Base-by-base conservation (phyloP, 495 filamentous ascomycete species). In the Penicillium mononematosum region DNA sequence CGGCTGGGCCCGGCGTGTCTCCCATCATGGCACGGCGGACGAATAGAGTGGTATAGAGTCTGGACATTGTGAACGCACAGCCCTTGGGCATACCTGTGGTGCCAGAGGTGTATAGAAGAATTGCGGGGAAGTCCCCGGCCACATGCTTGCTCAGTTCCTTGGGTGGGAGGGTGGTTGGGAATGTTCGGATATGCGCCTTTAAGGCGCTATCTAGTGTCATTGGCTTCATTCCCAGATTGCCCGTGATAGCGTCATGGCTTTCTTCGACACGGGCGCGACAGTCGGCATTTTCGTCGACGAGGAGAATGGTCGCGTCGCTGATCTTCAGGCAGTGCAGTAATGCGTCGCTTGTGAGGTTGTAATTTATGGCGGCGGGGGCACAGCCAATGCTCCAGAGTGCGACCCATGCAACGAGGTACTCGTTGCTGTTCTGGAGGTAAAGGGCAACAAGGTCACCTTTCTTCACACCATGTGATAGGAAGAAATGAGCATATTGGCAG, bases 291-390 rank as follows among this genome's bases (percentile, higher is more conserved):
- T 81, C 83, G 61, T 91, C 89, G 10, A 89, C 85, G 29, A 93
- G 59, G 8, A 90, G 61, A 14, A 90, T 47, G 61, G 77, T 85
- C 10, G 82, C 75, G 5, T 75, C 78, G 24, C 79, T 78, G 44
- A 91, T 74, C 55, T 77, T 80, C 58, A 93, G 58, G 61, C 88
- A 91, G 67, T 92, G 88, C 39, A 88, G 53, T 55, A 92, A 64
- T 1, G 85, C 85, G 48, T 88, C 83, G 0, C 82, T 83, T 24
- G 78, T 70, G 1, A 92, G 76, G 62, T 90, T 84, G 59, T 88
- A 84, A 66, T 93, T 93, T 66, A 92, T 87, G 58, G 86, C 77
- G 0, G 87, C 85, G 0, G 87, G 86, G 5, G 83, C 86, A 34
- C 81, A 82, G 1, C 87, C 88, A 58, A 89, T 81, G 14, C 79